These are phyloP conservation scores for Neurospora intermedia DNA, from an alignment of 495 filamentous ascomycete species.

Conservation along the genomic window DNA sequence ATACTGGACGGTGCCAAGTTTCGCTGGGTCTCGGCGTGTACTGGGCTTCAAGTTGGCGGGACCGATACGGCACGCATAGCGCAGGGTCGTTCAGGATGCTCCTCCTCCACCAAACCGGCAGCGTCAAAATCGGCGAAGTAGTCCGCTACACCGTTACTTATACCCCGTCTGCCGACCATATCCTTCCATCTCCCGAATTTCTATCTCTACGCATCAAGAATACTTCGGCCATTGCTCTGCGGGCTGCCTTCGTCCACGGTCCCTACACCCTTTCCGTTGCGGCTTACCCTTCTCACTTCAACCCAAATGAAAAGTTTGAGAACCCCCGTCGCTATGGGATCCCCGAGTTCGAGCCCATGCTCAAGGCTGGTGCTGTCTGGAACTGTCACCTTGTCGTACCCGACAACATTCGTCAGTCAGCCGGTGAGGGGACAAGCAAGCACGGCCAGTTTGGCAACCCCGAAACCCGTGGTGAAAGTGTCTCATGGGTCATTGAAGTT, in stretches of 20 bases:
- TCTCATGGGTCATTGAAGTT: slow-evolving; percentile 87
- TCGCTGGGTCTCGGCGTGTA: neutral
- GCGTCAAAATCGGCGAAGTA: slow-evolving; percentile 86
- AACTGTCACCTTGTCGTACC: slow-evolving; percentile 67
- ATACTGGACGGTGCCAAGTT: neutral
- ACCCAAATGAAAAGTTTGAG: slow-evolving; percentile 63
- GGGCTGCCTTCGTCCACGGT: slow-evolving; percentile 91
- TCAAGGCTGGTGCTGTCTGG: slow-evolving; percentile 88
- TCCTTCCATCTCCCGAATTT: slow-evolving; percentile 67
- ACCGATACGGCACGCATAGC: neutral
- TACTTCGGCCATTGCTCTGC: slow-evolving; percentile 77
- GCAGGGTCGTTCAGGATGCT: slow-evolving; percentile 49
- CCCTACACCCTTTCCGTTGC: slow-evolving; percentile 85
- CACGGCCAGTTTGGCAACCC: slow-evolving; percentile 27
- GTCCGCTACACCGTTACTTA: slow-evolving; percentile 89
- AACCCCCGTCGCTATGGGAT: slow-evolving; percentile 50
- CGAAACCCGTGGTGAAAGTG: slow-evolving; percentile 35
- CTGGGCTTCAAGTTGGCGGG: neutral
- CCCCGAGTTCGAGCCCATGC: slow-evolving; percentile 87
- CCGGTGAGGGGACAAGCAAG: slow-evolving; percentile 19
- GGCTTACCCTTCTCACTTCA: slow-evolving; percentile 68
- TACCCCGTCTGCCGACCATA: slow-evolving; percentile 75
- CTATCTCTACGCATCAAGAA: slow-evolving; percentile 85
- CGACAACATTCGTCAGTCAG: slow-evolving; percentile 45
- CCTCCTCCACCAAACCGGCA: slow-evolving; percentile 77